Evolutionary conservation across 208 protist species (phyloP), one percentile per base, ranked within the genome.

Genomic region (Trypanosoma brucei): DNA sequence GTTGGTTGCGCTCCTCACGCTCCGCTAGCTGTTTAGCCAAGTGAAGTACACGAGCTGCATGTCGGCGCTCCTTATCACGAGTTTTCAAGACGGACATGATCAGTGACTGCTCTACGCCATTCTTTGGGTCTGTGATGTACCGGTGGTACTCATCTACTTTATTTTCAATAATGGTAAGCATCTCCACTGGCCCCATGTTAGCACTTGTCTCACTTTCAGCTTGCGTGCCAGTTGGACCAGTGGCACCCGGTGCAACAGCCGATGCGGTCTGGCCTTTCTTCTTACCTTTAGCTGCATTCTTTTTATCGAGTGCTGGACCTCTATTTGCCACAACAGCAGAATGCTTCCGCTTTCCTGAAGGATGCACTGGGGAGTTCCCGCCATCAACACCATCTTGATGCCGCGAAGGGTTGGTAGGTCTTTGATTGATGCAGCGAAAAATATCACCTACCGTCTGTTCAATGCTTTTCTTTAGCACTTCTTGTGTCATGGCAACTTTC

Each of bases 101-200:
- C 22, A 94, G 68, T 3, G 78, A 40, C 22, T 81, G 61, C n/a
- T 91, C 86, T 37, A 92, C 75, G 13, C 77, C 78, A 62, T 89
- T 85, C 61, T 73, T 59, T 7, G 79, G 69, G 55, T 91, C 73
- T 33, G 35, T 75, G 31, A 92, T 86, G 70, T 84, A 89, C 38
- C 81, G 88, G 65, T 88, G 84, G 53, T 87, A 88, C 75, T 93
- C 86, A 65, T 97, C 90, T 31, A 97, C 64, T 62, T 96, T 96
- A 60, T 84, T 94, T 59, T 97, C 92, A 59, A 97, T 92, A 40
- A 94, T 88, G 9, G 90, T 95, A 34, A 97, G 84, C 86, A 97
- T 93, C 58, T 92, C 87, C 9, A 97, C 76, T 1, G 90, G 81
- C 11, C 79, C 93, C 76, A 91, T 95, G 64, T 83, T 90, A n/a